These are phyloP conservation scores for Cardamine chenopodiifolia DNA, from an alignment of 345 rosid species.

Conservation along the genomic window DNA sequence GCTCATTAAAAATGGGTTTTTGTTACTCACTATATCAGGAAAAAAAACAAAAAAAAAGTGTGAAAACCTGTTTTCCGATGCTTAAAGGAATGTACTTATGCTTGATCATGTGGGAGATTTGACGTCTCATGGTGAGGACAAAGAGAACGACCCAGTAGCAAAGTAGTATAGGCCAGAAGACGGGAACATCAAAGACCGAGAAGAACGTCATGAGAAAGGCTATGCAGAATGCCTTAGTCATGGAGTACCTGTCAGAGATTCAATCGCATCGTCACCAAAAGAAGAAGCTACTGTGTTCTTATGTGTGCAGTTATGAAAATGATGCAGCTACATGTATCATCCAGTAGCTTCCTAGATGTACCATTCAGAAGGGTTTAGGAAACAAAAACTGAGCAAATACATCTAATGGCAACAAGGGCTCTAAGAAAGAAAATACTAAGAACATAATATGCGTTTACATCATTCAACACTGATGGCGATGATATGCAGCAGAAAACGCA, in stretches of 20 bases:
- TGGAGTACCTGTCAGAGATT: constrained; percentile 55
- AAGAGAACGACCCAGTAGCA: constrained; percentile 72
- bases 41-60: background rate
- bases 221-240: constrained; percentile 67
- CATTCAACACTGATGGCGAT: no score
- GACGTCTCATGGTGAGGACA: constrained; percentile 76
- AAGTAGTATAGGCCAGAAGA: constrained; percentile 77
- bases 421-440: background rate
- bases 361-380: background rate
- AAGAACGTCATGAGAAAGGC: constrained; percentile 74
- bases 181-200: constrained; percentile 73
- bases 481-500: background rate
- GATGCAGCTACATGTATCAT: no score
- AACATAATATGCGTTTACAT: background rate
- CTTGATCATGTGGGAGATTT: constrained; percentile 72
- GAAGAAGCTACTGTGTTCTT: background rate
- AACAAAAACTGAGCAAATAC: background rate
- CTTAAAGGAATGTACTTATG: constrained; percentile 66
- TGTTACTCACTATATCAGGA: background rate
- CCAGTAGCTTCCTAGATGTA: background rate
- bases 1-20: no score
- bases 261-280: constrained; percentile 6
- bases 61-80: constrained; percentile 67
- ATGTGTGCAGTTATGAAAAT: background rate
- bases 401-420: background rate